These are phyloP conservation scores for Pythium monospermum DNA, from an alignment of 352 stramenopile genomes.

Conservation along the genomic window DNA sequence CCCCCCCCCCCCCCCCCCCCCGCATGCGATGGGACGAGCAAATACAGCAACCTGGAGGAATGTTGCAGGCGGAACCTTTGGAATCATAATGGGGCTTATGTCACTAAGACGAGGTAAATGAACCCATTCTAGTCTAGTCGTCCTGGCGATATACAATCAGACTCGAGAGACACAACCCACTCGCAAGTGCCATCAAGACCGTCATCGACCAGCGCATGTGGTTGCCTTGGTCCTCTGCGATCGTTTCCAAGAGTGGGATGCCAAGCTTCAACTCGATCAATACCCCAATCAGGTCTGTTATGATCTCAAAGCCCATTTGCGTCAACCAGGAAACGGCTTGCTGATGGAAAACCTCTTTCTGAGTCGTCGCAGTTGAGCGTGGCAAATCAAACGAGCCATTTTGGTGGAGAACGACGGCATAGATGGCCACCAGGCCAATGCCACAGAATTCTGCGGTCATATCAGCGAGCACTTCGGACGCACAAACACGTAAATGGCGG, in stretches of 20 bases:
- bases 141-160: no score
- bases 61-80: no score
- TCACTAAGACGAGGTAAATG: no score
- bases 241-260: slow-evolving; percentile 1
- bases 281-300: slow-evolving; percentile 2
- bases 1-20: no score
- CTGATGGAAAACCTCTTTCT: background rate
- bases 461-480: slow-evolving; percentile 6
- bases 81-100: no score
- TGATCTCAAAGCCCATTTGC: slow-evolving; percentile 9
- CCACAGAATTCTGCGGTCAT: slow-evolving; percentile 15
- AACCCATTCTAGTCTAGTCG: no score
- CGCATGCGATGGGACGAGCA: no score
- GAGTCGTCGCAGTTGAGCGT: background rate
- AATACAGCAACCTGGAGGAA: no score
- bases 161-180: slow-evolving; percentile 7
- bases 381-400: slow-evolving; percentile 3
- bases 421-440: slow-evolving; percentile 9
- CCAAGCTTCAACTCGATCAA: slow-evolving; percentile 4
- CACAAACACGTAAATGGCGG: slow-evolving; percentile 3
- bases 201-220: slow-evolving; percentile 9
- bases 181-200: background rate
- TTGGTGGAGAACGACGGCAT: slow-evolving; percentile 1
- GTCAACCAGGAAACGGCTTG: background rate
- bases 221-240: background rate